Evolutionary conservation across 768 basidiomycete species (phyloP), one percentile per base, ranked within the genome.

Genomic region (Cyclocybe cylindracea): DNA sequence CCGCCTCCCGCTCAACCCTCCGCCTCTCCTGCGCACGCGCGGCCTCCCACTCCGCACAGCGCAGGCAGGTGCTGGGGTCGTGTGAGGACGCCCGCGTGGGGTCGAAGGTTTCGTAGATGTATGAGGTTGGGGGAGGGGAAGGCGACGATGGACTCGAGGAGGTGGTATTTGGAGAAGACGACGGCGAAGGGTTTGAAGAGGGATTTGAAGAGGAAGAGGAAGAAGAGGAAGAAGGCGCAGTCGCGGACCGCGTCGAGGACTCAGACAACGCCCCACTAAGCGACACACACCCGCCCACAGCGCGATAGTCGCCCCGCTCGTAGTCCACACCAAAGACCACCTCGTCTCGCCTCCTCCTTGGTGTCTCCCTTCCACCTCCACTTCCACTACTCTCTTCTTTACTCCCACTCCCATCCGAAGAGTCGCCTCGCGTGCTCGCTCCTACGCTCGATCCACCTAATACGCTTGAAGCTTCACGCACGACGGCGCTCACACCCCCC

Each of bases 401-500:
- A 46, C 39, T 4, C 4, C 33, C 44, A 18, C 14, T 44, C 56
- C 24, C 11, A 33, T 40, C 34, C 2, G 39, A 14, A 48, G 24
- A n/a, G 29, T 3, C 7, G 18, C 35, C 24, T 6, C 13, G 11
- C 39, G n/a, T n/a, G n/a, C n/a, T n/a, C n/a, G n/a, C n/a, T n/a
- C n/a, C n/a, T n/a, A n/a, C n/a, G n/a, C n/a, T n/a, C n/a, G n/a
- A n/a, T n/a, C n/a, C n/a, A n/a, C n/a, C n/a, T n/a, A n/a, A n/a
- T n/a, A n/a, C n/a, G n/a, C n/a, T n/a, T n/a, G n/a, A n/a, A n/a
- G n/a, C 57, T 10, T 47, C 38, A 31, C 58, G 29, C 40, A 10
- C 11, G 3, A 46, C 37, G 31, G 51, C 60, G 33, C 33, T 52
- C 1, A 65, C 58, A 10, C 60, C 62, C 16, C 62, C 63, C 7